phyloP scores from a whole-genome alignment of 2,329 filamentous ascomycete genomes.

The Daldinia sp. region DNA sequence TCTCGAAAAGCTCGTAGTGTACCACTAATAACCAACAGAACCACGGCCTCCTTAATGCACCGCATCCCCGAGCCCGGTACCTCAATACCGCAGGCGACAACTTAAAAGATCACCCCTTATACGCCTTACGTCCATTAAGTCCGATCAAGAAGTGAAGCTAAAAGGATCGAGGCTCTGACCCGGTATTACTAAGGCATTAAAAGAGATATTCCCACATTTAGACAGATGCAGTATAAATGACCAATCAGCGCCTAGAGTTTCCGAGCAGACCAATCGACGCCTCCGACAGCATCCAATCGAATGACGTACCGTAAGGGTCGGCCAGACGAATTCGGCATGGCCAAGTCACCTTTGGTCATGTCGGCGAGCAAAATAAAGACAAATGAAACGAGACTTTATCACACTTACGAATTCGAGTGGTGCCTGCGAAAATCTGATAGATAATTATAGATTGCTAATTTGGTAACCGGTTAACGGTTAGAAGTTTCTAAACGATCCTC shows the following conservation, averaged over 20 bases:
- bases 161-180: background rate
- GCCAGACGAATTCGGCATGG: conserved; percentile 15
- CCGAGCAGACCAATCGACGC: conserved; percentile 26
- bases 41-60: background rate
- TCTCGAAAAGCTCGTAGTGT: background rate
- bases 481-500: background rate
- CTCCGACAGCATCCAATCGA: conserved; percentile 9
- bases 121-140: background rate
- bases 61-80: background rate
- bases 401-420: background rate
- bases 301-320: background rate
- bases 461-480: background rate
- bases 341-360: conserved; percentile 3
- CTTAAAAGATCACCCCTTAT: background rate
- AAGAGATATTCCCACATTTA: background rate
- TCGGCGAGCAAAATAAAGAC: background rate
- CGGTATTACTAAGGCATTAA: background rate
- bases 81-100: background rate
- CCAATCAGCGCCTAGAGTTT: background rate
- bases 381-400: background rate
- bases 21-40: background rate
- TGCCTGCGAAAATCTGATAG: background rate
- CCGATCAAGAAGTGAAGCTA: background rate
- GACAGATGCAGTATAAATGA: background rate
- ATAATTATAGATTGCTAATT: background rate